Conservation (phyloP, 768 basidiomycete genomes). For the Mycena olivaceomarginata region DNA sequence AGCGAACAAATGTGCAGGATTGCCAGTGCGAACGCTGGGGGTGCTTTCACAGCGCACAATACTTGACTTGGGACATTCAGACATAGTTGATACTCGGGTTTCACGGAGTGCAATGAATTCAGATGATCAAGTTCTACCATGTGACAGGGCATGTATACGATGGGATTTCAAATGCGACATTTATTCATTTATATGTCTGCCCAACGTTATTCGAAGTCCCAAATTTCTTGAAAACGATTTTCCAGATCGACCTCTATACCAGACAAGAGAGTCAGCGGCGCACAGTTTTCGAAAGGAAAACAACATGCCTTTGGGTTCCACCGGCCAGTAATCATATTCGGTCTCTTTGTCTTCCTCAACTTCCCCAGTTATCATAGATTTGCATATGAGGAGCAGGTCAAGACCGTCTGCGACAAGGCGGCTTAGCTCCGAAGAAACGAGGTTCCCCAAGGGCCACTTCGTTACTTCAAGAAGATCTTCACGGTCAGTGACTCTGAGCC, state of each 20-base stretch:
- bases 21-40: too few relatives aligned
- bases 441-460: background rate
- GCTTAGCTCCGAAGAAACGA: constrained; percentile 2
- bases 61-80: too few relatives aligned
- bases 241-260: background rate
- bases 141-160: too few relatives aligned
- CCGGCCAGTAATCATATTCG: constrained; percentile 3
- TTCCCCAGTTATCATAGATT: background rate
- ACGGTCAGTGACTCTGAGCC: constrained; percentile 2
- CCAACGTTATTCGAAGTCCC: background rate
- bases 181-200: background rate
- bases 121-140: too few relatives aligned
- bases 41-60: too few relatives aligned
- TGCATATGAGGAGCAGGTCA: background rate
- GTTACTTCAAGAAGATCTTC: constrained; percentile 1
- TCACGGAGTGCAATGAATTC: too few relatives aligned
- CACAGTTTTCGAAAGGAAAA: background rate
- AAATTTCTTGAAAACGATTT: background rate
- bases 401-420: background rate
- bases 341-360: background rate
- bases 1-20: too few relatives aligned
- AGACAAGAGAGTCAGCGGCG: constrained; percentile 4
- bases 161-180: too few relatives aligned
- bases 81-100: too few relatives aligned
- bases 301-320: constrained; percentile 1